Base-by-base conservation (phyloP, 257 asterid genomes). In the Parsonsia alboflavescens region DNA sequence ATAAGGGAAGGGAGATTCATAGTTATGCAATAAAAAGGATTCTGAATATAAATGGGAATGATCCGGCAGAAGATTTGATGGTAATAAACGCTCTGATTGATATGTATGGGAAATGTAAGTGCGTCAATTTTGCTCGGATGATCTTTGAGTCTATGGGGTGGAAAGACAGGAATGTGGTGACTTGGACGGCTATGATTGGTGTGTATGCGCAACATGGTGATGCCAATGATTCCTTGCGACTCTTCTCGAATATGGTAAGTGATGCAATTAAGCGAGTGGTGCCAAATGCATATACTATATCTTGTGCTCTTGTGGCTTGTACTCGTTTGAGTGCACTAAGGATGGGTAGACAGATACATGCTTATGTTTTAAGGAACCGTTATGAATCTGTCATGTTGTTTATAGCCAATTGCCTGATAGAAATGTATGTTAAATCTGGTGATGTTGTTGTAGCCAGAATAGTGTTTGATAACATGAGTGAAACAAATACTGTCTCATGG, bases 111-210 rank as follows among this genome's bases (percentile, higher is more conserved):
- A 93, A 93, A 78, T 89, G 96, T 85, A 85, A 84, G 83, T 76
- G 80, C 68, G 68, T 90, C 61, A 74, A 48, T 70, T 72, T 75
- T 50, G 94, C 97, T 46, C 87, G 82, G 11, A 74, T 79, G 61
- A 84, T 93, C 75, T 90, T 93, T 73, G 89, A 89, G 76, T 80
- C 82, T 10, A 78, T 90, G 69, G 88, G 78, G 28, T 42, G 72
- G 67, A 74, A 76, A 62, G 80, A 82, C 53, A 83, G 92, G 80
- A 85, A 86, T 80, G 97, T 93, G 83, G 98, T 93, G 49, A 88
- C 97, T 12, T 93, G 98, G 98, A 93, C 96, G 6, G 92, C 81
- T 73, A 87, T 93, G 96, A 93, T 93, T 57, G 97, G 96, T 30
- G 98, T 96, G 30, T 85, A 84, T 62, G 97, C 96, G 4, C 96